These are phyloP conservation scores for Candida parachauliodes DNA, from an alignment of 805 yeast species.

Conservation along the genomic window DNA sequence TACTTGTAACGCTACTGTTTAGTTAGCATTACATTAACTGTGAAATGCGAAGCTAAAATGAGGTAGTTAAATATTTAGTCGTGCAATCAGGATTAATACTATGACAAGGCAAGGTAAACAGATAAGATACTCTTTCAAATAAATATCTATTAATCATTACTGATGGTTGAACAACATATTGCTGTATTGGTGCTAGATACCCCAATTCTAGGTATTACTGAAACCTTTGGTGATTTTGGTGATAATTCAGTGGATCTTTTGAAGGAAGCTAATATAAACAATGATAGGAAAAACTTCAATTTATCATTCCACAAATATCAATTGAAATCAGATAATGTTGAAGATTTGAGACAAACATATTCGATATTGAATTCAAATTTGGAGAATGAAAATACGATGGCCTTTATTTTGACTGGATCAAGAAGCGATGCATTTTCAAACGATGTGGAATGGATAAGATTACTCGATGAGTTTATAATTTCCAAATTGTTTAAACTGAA, in stretches of 20 bases:
- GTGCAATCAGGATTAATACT: too few relatives aligned
- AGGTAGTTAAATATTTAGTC: too few relatives aligned
- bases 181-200: slow-evolving; percentile 42
- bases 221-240: slow-evolving; percentile 50
- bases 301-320: slow-evolving; percentile 13
- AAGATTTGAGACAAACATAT: slow-evolving; percentile 9
- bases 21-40: too few relatives aligned
- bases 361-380: slow-evolving; percentile 21
- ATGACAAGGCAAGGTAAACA: too few relatives aligned
- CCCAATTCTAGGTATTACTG: slow-evolving; percentile 25
- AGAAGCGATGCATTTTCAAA: slow-evolving; percentile 42
- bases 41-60: too few relatives aligned
- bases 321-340: slow-evolving; percentile 9
- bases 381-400: slow-evolving; percentile 25
- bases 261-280: neutral
- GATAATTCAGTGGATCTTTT: slow-evolving; percentile 41
- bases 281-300: slow-evolving; percentile 5
- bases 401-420: slow-evolving; percentile 54
- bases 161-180: slow-evolving; percentile 19
- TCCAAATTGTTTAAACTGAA: slow-evolving; percentile 12
- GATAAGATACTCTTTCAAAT: too few relatives aligned
- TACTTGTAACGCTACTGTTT: too few relatives aligned
- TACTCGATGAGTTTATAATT: slow-evolving; percentile 33
- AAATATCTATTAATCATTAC: too few relatives aligned
- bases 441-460: slow-evolving; percentile 39